Conservation (phyloP, 2,329 filamentous ascomycete species). For the Ilyonectria destructans region DNA sequence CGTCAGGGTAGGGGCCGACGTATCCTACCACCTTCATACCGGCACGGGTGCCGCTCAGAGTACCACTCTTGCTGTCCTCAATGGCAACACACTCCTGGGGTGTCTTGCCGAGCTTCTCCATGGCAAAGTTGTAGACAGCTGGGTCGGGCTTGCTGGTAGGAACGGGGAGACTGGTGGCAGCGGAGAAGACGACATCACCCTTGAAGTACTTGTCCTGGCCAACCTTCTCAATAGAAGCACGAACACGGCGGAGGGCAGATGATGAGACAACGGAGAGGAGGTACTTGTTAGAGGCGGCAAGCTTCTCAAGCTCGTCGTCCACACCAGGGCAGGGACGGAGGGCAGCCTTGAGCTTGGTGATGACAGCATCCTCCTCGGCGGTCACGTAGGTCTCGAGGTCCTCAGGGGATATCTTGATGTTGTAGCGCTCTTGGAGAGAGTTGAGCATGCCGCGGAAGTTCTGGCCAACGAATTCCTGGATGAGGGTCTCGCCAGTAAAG, state of each 20-base stretch:
- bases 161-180: conserved; percentile 82
- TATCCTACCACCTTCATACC: conserved; percentile 88
- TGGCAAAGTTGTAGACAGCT: conserved; percentile 86
- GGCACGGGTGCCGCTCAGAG: conserved; percentile 80
- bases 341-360: conserved; percentile 81
- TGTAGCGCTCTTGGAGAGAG: conserved; percentile 82
- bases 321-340: conserved; percentile 80
- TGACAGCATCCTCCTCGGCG: conserved; percentile 87
- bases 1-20: conserved; percentile 81
- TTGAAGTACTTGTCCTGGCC: conserved; percentile 86
- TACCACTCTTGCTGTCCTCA: conserved; percentile 91
- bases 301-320: conserved; percentile 76
- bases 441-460: conserved; percentile 95
- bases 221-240: conserved; percentile 85
- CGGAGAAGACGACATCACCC: conserved; percentile 83
- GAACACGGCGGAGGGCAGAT: conserved; percentile 83
- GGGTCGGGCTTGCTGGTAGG: conserved; percentile 95
- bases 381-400: conserved; percentile 83
- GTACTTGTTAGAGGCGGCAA: conserved; percentile 76
- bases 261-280: conserved; percentile 86
- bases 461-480: conserved; percentile 91
- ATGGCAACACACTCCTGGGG: conserved; percentile 83
- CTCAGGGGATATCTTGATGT: conserved; percentile 77
- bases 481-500: conserved; percentile 85
- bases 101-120: conserved; percentile 80